These are phyloP conservation scores for Plectosphaerella cucumerina DNA, from an alignment of 2,329 filamentous ascomycete species.

Conservation along the genomic window DNA sequence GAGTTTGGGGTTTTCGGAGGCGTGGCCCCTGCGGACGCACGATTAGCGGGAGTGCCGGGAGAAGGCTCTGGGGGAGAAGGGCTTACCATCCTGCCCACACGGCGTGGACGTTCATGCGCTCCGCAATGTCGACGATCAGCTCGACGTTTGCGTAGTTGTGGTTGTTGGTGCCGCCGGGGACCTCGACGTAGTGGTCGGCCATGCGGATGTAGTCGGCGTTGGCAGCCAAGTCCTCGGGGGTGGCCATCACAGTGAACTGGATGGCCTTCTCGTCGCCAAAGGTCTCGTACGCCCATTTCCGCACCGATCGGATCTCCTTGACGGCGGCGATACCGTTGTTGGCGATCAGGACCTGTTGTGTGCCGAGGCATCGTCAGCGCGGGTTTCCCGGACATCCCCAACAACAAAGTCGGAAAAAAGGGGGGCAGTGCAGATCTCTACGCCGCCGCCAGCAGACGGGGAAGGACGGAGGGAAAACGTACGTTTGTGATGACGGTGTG, in stretches of 20 bases:
- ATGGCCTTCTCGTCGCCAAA: slow-evolving; percentile 98
- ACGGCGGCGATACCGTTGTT: slow-evolving; percentile 99
- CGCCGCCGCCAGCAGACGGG: neutral
- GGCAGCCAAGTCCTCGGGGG: slow-evolving; percentile 92
- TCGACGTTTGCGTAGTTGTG: slow-evolving; percentile 99
- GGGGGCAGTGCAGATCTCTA: neutral
- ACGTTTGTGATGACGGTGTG: slow-evolving; percentile 99
- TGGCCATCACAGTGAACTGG: slow-evolving; percentile 99
- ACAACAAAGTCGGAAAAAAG: neutral
- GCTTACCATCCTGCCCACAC: slow-evolving; percentile 97
- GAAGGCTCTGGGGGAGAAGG: neutral
- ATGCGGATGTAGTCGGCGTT: slow-evolving; percentile 99
- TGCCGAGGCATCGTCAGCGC: slow-evolving; percentile 3
- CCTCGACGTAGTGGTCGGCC: slow-evolving; percentile 99
- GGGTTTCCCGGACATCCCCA: neutral
- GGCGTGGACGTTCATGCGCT: slow-evolving; percentile 97
- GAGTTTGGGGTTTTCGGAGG: slow-evolving; percentile 96
- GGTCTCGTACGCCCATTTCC: slow-evolving; percentile 99
- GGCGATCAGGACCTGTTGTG: slow-evolving; percentile 81
- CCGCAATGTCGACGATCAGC: slow-evolving; percentile 96
- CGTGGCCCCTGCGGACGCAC: slow-evolving; percentile 70
- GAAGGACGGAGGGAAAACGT: slow-evolving; percentile 37
- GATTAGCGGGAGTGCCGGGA: slow-evolving; percentile 5
- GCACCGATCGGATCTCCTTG: slow-evolving; percentile 97
- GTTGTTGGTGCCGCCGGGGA: slow-evolving; percentile 98